Percentiles rank a stretch among this genome's conserved stretches.
Conservation (phyloP, 306 rosid genomes). For the Pyrus betulifolia region DNA sequence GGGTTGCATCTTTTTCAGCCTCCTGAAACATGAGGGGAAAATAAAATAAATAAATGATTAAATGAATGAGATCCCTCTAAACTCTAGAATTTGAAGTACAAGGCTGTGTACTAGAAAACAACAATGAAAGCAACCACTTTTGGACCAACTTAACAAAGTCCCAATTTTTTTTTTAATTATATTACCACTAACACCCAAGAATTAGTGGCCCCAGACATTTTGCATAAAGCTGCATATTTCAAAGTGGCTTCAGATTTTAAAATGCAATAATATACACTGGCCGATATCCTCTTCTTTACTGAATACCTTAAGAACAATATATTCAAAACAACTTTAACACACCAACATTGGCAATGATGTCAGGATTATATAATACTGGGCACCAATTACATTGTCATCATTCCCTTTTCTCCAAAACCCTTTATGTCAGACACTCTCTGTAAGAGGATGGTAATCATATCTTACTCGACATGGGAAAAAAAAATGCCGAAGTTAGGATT, state of each 20-base stretch:
- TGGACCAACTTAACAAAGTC: background rate
- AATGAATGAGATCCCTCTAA: conserved; percentile 7
- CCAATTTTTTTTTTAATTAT: background rate
- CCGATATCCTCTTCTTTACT: background rate
- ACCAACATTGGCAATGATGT: background rate
- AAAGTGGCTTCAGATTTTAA: background rate
- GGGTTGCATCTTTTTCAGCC: conserved; percentile 98
- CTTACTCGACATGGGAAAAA: background rate
- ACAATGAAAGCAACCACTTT: background rate
- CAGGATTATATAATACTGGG: background rate
- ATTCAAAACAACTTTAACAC: background rate
- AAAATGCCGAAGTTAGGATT: background rate
- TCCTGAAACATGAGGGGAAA: conserved; percentile 44
- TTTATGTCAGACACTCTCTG: background rate
- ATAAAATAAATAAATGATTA: background rate
- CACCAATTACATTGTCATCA: background rate
- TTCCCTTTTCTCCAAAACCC: background rate
- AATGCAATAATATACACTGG: background rate
- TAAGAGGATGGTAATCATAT: background rate
- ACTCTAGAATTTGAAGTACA: conserved; percentile 1
- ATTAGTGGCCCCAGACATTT: background rate
- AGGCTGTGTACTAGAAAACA: background rate
- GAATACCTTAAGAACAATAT: background rate
- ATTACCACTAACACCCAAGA: background rate
- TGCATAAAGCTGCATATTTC: background rate